These are phyloP conservation scores for Populus nigra DNA, from an alignment of 345 rosid genomes.

Conservation along the genomic window DNA sequence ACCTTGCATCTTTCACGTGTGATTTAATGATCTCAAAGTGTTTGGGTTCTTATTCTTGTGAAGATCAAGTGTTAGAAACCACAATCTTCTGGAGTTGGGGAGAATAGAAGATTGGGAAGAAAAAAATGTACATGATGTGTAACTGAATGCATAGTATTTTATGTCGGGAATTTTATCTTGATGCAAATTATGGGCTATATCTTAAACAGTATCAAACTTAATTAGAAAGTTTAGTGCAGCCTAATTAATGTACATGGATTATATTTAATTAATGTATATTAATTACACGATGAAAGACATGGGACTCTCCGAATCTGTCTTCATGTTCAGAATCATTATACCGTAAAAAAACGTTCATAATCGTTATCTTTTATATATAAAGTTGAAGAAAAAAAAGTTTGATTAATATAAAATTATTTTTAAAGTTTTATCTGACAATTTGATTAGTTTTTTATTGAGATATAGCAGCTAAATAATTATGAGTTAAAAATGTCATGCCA, in stretches of 20 bases:
- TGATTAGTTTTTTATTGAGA: too few relatives aligned
- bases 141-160: slow-evolving; percentile 16
- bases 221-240: not conserved
- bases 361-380: too few relatives aligned
- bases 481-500: too few relatives aligned
- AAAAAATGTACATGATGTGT: slow-evolving; percentile 14
- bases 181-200: not conserved
- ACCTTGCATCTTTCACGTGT: slow-evolving; percentile 20
- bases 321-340: too few relatives aligned
- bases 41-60: slow-evolving; percentile 28
- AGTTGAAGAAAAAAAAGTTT: too few relatives aligned
- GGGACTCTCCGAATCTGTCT: too few relatives aligned
- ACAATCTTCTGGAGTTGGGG: slow-evolving; percentile 15
- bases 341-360: too few relatives aligned
- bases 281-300: too few relatives aligned
- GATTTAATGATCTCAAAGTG: not conserved
- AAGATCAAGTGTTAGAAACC: slow-evolving; percentile 7
- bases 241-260: not conserved
- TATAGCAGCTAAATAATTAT: too few relatives aligned
- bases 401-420: too few relatives aligned
- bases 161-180: not conserved
- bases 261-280: too few relatives aligned
- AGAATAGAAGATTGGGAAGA: not conserved
- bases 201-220: not conserved
- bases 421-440: too few relatives aligned